A percentile compares a stretch with the other conserved stretches of the same genome.
These are phyloP conservation scores for Styphnolobium japonicum DNA, from an alignment of 306 rosid species.

Conservation along the genomic window DNA sequence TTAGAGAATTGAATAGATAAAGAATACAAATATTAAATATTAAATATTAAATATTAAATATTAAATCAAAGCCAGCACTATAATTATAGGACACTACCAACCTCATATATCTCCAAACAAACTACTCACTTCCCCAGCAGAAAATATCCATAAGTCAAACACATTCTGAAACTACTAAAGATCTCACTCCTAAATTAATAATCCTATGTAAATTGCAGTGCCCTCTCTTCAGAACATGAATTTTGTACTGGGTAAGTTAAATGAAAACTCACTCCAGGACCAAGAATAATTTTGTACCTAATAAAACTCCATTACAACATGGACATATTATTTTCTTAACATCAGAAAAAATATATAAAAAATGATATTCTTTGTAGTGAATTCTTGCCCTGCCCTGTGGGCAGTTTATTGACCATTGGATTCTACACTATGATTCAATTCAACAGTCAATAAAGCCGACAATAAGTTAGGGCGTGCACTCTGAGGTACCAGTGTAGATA, in stretches of 20 bases:
- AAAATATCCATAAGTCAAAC: neutral
- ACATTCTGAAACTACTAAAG: neutral
- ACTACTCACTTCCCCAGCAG: neutral
- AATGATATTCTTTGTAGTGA: neutral
- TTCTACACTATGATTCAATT: neutral
- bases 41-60: no score
- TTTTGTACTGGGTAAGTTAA: neutral
- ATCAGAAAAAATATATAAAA: neutral
- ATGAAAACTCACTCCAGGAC: neutral
- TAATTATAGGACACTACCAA: neutral
- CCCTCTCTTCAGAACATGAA: no score
- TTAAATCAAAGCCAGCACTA: slow-evolving; percentile 3
- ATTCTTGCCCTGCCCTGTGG: neutral
- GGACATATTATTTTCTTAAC: neutral
- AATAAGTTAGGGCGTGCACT: neutral
- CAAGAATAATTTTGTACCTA: neutral
- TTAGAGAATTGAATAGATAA: slow-evolving; percentile 3
- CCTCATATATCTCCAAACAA: neutral
- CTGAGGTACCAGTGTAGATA: neutral
- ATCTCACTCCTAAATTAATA: neutral
- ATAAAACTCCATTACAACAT: no score
- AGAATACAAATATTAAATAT: neutral
- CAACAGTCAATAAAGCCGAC: neutral
- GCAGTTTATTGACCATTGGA: neutral
- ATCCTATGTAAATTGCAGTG: no score